phyloP scores from a whole-genome alignment of 2,329 filamentous ascomycete species.

The Talaromyces sp. region DNA sequence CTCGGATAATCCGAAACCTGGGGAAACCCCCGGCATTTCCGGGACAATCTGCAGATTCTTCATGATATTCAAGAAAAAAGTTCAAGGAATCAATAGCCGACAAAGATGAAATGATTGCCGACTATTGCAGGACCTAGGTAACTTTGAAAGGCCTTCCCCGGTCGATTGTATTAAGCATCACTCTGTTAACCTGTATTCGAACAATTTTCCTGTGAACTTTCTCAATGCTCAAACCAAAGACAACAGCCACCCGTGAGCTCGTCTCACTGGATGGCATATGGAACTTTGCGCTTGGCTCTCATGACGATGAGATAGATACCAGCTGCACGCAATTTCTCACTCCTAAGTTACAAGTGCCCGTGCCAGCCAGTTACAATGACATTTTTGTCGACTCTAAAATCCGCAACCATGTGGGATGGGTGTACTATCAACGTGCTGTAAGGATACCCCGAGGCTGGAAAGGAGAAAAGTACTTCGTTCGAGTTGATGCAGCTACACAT shows the following conservation, averaged over 20 bases:
- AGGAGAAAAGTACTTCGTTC: not conserved
- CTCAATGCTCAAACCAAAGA: not conserved
- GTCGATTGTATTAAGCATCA: too few species aligned
- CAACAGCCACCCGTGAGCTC: not conserved
- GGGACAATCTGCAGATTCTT: too few species aligned
- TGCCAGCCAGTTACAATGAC: not conserved
- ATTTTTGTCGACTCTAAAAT: not conserved
- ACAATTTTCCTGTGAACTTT: too few species aligned
- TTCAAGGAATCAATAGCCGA: too few species aligned
- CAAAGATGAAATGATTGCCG: too few species aligned
- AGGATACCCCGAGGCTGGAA: not conserved
- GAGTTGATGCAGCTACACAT: not conserved
- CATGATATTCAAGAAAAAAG: too few species aligned
- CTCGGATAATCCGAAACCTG: not conserved
- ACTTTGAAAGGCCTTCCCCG: too few species aligned
- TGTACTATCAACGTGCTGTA: not conserved
- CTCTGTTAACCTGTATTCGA: too few species aligned
- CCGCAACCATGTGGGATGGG: not conserved
- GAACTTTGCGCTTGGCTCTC: not conserved
- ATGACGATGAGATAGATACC: not conserved
- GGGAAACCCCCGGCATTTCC: too few species aligned
- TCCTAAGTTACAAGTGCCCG: not conserved
- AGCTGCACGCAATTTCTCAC: not conserved
- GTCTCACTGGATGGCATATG: not conserved
- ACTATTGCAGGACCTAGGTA: too few species aligned